These are phyloP conservation scores for Arabis alpina DNA, from an alignment of 345 rosid genomes.

Conservation along the genomic window DNA sequence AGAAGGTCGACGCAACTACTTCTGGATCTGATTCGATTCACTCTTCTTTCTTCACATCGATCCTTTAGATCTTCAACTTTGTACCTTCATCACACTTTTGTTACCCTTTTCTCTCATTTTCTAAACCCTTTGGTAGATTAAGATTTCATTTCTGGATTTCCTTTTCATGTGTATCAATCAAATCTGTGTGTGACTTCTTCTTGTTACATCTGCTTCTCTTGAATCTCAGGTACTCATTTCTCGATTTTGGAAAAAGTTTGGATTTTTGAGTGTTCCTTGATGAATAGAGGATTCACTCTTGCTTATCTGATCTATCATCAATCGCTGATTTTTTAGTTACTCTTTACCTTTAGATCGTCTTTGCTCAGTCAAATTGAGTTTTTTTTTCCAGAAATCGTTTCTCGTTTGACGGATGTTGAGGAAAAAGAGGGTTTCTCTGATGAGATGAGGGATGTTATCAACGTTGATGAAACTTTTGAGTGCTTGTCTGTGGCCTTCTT, in stretches of 20 bases:
- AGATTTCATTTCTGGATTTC: not conserved
- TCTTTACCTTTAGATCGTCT: not conserved
- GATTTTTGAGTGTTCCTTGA: conserved; percentile 1
- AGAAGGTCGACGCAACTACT: conserved; percentile 29
- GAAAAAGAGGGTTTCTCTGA: conserved; percentile 52
- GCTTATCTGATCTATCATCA: conserved; percentile 11
- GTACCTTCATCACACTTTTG: not conserved
- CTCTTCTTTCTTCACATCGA: not conserved
- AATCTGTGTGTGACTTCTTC: conserved; percentile 25
- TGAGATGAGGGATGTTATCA: conserved; percentile 99
- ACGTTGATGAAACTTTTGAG: conserved; percentile 75
- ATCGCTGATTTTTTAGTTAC: not conserved
- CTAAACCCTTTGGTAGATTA: conserved; percentile 29
- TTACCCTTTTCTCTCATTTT: conserved; percentile 5
- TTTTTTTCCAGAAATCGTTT: no score
- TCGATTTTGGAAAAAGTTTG: conserved; percentile 20
- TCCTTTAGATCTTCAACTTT: conserved; percentile 26
- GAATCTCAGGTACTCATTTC: conserved; percentile 33
- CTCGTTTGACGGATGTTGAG: conserved; percentile 53
- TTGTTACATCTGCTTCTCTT: conserved; percentile 29
- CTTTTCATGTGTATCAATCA: not conserved
- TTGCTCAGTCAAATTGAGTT: not conserved
- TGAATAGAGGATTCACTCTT: not conserved
- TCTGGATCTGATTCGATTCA: conserved; percentile 37
- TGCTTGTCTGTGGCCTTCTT: conserved; percentile 89